Conservation (phyloP, 768 basidiomycete genomes). For the Terana coerulea region DNA sequence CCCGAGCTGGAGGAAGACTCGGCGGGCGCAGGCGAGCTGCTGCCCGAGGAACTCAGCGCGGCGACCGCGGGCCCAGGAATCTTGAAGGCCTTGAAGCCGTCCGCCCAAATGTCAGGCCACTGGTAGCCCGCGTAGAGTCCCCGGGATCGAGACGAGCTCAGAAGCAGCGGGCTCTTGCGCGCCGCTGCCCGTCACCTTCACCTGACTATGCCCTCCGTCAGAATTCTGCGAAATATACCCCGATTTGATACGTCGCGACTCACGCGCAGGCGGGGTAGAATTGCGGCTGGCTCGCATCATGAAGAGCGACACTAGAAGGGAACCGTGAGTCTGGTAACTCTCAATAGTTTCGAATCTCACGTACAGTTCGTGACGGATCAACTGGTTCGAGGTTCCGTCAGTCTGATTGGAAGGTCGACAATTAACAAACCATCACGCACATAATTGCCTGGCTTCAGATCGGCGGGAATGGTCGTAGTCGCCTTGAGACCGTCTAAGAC, state of each 20-base stretch:
- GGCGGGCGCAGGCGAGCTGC: not conserved
- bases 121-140: constrained; percentile 22
- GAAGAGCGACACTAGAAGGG: constrained; percentile 39
- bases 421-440: constrained; percentile 31
- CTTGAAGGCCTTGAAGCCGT: constrained; percentile 20
- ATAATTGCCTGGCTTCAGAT: constrained; percentile 44
- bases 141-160: constrained; percentile 22
- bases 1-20: not conserved
- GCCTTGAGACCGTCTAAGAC: constrained; percentile 4
- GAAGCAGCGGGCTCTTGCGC: constrained; percentile 19
- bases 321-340: not conserved
- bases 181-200: constrained; percentile 25
- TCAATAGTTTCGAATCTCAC: constrained; percentile 6
- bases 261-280: constrained; percentile 49
- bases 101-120: constrained; percentile 26
- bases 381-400: no score
- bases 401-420: no score
- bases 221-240: not conserved
- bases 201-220: constrained; percentile 22
- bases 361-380: constrained; percentile 48
- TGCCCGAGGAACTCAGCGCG: not conserved
- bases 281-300: constrained; percentile 37
- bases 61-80: constrained; percentile 14
- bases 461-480: constrained; percentile 40
- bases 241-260: constrained; percentile 19